These are phyloP conservation scores for Soucietia sequanensis DNA, from an alignment of 805 yeast genomes.

Conservation along the genomic window DNA sequence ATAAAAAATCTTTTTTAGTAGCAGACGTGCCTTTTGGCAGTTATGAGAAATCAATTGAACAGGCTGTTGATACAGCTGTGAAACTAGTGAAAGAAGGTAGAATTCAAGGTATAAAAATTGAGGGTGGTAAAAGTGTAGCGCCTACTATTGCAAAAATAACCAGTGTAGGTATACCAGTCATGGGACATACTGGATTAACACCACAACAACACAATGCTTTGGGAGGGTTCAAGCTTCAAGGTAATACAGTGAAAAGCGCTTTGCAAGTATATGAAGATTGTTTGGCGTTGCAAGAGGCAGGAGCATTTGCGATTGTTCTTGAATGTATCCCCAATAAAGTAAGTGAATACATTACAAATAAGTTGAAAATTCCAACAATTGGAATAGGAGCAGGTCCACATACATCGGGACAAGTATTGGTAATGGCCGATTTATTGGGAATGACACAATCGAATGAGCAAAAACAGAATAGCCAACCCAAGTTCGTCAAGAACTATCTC, in stretches of 20 bases:
- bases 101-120: constrained; percentile 76
- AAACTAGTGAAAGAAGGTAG: constrained; percentile 55
- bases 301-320: constrained; percentile 70
- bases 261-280: constrained; percentile 64
- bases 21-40: constrained; percentile 91
- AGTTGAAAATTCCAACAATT: constrained; percentile 72
- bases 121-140: constrained; percentile 67
- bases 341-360: constrained; percentile 61
- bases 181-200: constrained; percentile 90
- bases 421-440: constrained; percentile 81
- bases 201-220: constrained; percentile 80
- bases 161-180: constrained; percentile 77
- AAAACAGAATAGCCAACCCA: constrained; percentile 24
- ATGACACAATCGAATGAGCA: constrained; percentile 52
- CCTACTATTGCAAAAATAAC: constrained; percentile 57
- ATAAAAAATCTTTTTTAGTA: constrained; percentile 60
- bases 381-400: constrained; percentile 94
- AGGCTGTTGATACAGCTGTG: constrained; percentile 62
- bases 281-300: constrained; percentile 64
- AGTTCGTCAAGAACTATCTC: constrained; percentile 74
- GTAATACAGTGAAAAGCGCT: constrained; percentile 56
- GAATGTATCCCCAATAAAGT: constrained; percentile 85
- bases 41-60: constrained; percentile 61
- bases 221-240: constrained; percentile 91
- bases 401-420: constrained; percentile 88